phyloP scores from a whole-genome alignment of 495 filamentous ascomycete genomes.

The Polyplosphaeria fusca region DNA sequence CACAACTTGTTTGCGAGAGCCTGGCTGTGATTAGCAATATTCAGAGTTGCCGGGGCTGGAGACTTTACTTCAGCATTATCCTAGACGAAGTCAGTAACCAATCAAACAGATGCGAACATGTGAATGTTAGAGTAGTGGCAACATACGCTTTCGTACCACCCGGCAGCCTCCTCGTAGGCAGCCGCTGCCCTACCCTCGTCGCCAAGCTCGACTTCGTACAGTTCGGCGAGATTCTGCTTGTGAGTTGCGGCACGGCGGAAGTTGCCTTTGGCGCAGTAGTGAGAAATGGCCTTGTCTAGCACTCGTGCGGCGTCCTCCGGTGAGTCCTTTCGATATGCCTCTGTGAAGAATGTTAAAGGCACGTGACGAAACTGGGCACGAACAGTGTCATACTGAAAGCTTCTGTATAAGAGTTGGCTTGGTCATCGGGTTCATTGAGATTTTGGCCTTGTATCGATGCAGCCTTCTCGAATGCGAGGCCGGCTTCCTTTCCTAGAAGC shows the following conservation, averaged over 20 bases:
- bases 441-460: slow-evolving; percentile 30
- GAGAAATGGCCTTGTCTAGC: slow-evolving; percentile 30
- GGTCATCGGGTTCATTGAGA: slow-evolving; percentile 31
- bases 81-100: slow-evolving; percentile 16
- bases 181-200: slow-evolving; percentile 73
- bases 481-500: slow-evolving; percentile 32
- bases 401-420: slow-evolving; percentile 26
- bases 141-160: slow-evolving; percentile 89
- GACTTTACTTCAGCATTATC: slow-evolving; percentile 29
- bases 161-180: slow-evolving; percentile 72
- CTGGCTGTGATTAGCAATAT: slow-evolving; percentile 41
- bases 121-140: neutral
- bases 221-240: slow-evolving; percentile 78
- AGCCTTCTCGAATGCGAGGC: slow-evolving; percentile 28
- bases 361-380: neutral
- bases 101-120: too few relatives aligned
- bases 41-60: neutral
- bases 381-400: slow-evolving; percentile 23
- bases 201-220: slow-evolving; percentile 74
- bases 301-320: slow-evolving; percentile 29
- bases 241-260: slow-evolving; percentile 83
- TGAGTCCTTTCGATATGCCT: slow-evolving; percentile 27
- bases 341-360: slow-evolving; percentile 3
- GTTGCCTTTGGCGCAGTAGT: slow-evolving; percentile 56
- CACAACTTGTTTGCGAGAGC: slow-evolving; percentile 80